A percentile compares a stretch with the other conserved stretches of the same genome.
Conservation (phyloP, 1,284 basidiomycete species). For the Schizophyllum amplum region DNA sequence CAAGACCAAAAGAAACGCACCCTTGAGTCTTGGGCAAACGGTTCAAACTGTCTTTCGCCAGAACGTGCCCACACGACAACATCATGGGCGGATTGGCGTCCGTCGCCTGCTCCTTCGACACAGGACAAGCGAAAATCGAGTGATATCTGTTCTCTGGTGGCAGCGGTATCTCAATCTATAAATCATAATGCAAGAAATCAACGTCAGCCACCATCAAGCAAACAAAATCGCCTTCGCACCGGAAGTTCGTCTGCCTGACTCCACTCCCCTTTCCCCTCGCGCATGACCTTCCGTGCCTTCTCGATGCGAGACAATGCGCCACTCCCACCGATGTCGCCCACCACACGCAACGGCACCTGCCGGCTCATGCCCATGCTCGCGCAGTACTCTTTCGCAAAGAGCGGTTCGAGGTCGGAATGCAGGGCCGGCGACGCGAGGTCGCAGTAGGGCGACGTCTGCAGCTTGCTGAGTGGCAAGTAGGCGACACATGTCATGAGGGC, state of each 20-base stretch:
- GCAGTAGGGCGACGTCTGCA: constrained; percentile 66
- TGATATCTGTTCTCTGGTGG: constrained; percentile 86
- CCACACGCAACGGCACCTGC: constrained; percentile 80
- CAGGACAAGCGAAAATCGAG: constrained; percentile 95
- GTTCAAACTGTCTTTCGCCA: constrained; percentile 81
- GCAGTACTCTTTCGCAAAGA: constrained; percentile 88
- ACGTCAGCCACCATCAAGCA: constrained; percentile 6
- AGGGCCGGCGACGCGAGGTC: constrained; percentile 61
- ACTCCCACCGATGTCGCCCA: constrained; percentile 86
- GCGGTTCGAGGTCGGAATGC: constrained; percentile 44
- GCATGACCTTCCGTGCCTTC: constrained; percentile 89
- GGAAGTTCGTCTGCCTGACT: constrained; percentile 85
- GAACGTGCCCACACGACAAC: constrained; percentile 92
- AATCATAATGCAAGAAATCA: neutral
- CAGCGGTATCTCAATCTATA: constrained; percentile 89
- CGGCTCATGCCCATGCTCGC: constrained; percentile 80
- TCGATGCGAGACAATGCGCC: constrained; percentile 86
- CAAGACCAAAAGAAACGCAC: constrained; percentile 40
- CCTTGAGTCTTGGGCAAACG: constrained; percentile 82
- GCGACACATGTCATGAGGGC: constrained; percentile 72
- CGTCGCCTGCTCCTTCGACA: constrained; percentile 95
- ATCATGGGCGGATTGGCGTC: constrained; percentile 96
- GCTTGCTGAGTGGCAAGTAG: constrained; percentile 58
- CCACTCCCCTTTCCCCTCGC: constrained; percentile 88
- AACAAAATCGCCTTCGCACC: constrained; percentile 41